Percentiles rank a stretch among this genome's conserved stretches.
Conservation (phyloP, 2,329 filamentous ascomycete genomes). For the Aspergillus piperis region DNA sequence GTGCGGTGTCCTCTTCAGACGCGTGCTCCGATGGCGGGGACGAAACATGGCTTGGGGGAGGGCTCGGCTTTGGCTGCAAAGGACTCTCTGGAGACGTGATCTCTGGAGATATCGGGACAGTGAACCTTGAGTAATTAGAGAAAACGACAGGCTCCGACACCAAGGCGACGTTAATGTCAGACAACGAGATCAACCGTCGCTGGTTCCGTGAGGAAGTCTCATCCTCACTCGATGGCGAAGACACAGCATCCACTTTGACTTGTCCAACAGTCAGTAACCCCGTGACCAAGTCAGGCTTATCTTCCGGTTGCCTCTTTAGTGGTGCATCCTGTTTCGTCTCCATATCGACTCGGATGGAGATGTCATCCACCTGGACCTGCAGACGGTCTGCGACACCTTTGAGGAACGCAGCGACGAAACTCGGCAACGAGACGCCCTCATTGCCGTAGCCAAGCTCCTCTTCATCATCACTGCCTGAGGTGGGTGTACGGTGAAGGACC, state of each 20-base stretch:
- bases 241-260: slow-evolving; percentile 37
- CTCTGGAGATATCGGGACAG: slow-evolving; percentile 34
- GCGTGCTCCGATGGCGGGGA: slow-evolving; percentile 30
- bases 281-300: slow-evolving; percentile 40
- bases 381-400: slow-evolving; percentile 61
- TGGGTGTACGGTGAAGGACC: slow-evolving; percentile 52
- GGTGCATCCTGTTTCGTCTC: slow-evolving; percentile 45
- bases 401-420: slow-evolving; percentile 61
- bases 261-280: slow-evolving; percentile 39
- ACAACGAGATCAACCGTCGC: slow-evolving; percentile 49
- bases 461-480: slow-evolving; percentile 50
- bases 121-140: slow-evolving; percentile 45
- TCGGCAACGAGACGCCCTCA: slow-evolving; percentile 56
- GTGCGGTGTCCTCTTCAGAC: slow-evolving; percentile 26
- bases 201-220: slow-evolving; percentile 34
- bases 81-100: slow-evolving; percentile 36
- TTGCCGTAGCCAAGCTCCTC: slow-evolving; percentile 56
- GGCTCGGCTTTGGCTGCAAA: slow-evolving; percentile 36
- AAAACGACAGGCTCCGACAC: slow-evolving; percentile 54
- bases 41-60: slow-evolving; percentile 29
- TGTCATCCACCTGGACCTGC: slow-evolving; percentile 54
- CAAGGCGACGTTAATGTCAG: slow-evolving; percentile 48
- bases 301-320: slow-evolving; percentile 36
- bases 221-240: slow-evolving; percentile 19
- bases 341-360: slow-evolving; percentile 56